These are phyloP conservation scores for Podila epigama DNA, from an alignment of 192 early-diverging fungal genomes.

Conservation along the genomic window DNA sequence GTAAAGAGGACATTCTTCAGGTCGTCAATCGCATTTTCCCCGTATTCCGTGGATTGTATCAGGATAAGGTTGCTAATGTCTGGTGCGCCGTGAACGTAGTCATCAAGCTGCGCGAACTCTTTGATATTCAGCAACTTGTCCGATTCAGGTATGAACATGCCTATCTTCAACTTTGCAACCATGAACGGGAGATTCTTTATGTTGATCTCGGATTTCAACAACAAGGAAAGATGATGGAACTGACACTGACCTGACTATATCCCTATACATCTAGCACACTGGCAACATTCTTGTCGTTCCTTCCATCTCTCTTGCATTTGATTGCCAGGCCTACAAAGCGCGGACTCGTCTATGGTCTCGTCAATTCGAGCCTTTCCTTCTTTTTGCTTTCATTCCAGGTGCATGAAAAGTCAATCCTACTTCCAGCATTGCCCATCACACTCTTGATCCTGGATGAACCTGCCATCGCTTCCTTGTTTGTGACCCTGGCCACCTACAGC, in stretches of 20 bases:
- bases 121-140: constrained; percentile 65
- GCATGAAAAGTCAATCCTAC: constrained; percentile 95
- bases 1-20: constrained; percentile 71
- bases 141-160: constrained; percentile 65
- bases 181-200: no score
- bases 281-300: constrained; percentile 70
- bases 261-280: no score
- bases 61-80: constrained; percentile 98
- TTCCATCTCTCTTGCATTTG: constrained; percentile 78
- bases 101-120: constrained; percentile 80
- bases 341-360: constrained; percentile 73
- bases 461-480: constrained; percentile 68
- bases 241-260: no score
- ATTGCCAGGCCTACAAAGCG: constrained; percentile 61
- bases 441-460: constrained; percentile 78
- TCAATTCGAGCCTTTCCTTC: constrained; percentile 85
- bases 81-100: constrained; percentile 94
- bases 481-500: constrained; percentile 80
- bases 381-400: constrained; percentile 98
- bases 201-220: no score
- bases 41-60: constrained; percentile 91
- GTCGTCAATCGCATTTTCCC: constrained; percentile 90
- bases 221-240: no score
- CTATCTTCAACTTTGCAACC: no score
- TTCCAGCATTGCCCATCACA: constrained; percentile 81